Evolutionary conservation across 345 rosid genomes (phyloP).

Genomic region (Hibiscus trionum): DNA sequence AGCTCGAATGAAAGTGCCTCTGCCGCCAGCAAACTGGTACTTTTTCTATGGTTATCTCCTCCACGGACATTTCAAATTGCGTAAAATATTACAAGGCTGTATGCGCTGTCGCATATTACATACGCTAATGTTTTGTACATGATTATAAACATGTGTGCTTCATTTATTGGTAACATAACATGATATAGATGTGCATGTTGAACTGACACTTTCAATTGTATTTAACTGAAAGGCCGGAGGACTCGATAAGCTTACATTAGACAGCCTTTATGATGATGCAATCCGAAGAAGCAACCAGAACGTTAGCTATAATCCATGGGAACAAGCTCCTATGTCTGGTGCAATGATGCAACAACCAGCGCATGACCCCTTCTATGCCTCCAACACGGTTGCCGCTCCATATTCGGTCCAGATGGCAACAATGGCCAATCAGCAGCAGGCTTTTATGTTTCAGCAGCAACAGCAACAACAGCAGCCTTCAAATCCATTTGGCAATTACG

Average conservation of each 20-base stretch:
- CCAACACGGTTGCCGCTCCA: conserved; percentile 50
- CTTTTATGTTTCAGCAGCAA: conserved; percentile 35
- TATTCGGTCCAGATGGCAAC: conserved; percentile 64
- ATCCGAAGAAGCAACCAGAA: conserved; percentile 74
- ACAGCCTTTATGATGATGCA: conserved; percentile 95
- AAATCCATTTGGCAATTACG: conserved; percentile 52
- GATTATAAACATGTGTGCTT: background rate
- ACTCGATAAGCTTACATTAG: conserved; percentile 81
- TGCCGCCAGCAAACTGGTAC: conserved; percentile 79
- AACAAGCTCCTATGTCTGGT: conserved; percentile 35
- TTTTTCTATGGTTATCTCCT: background rate
- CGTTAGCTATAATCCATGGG: conserved; percentile 86
- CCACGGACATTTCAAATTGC: background rate
- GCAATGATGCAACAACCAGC: conserved; percentile 48
- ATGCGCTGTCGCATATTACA: background rate
- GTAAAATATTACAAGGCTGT: background rate
- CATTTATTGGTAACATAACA: background rate
- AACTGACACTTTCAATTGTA: background rate
- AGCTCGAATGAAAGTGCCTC: conserved; percentile 70
- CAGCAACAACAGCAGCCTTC: conserved; percentile 54
- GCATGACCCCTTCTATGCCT: conserved; percentile 61
- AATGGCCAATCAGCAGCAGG: conserved; percentile 67
- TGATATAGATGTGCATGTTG: background rate
- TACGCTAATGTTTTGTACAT: background rate
- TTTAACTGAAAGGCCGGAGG: conserved; percentile 69